Evolutionary conservation across 805 yeast species (phyloP).

Genomic region (Limtongia smithiae): DNA sequence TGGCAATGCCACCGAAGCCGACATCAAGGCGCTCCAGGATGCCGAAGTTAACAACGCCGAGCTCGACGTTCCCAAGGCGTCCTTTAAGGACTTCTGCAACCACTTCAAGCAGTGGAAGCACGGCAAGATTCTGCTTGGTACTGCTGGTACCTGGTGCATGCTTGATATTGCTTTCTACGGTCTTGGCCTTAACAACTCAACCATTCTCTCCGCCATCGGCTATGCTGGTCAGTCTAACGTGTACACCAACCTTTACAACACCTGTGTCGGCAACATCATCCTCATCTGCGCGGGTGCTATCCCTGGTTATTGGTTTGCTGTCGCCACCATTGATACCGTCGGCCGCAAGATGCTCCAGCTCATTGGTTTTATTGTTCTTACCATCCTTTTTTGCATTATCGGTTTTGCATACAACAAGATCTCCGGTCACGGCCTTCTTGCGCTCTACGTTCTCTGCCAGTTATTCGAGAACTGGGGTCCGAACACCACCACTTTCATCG

Average conservation of each 20-base stretch:
- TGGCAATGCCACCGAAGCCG: slow-evolving; percentile 49
- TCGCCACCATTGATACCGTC: slow-evolving; percentile 70
- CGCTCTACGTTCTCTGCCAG: slow-evolving; percentile 73
- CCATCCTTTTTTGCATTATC: slow-evolving; percentile 68
- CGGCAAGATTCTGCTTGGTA: slow-evolving; percentile 77
- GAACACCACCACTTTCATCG: slow-evolving; percentile 83
- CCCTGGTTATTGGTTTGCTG: slow-evolving; percentile 89
- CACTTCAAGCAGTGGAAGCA: slow-evolving; percentile 88
- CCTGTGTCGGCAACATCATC: slow-evolving; percentile 89
- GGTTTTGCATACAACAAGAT: slow-evolving; percentile 81
- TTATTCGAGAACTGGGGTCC: slow-evolving; percentile 93
- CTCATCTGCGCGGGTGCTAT: slow-evolving; percentile 91
- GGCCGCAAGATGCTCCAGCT: slow-evolving; percentile 86
- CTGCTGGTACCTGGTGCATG: slow-evolving; percentile 89
- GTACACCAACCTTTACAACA: slow-evolving; percentile 65
- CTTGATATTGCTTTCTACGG: slow-evolving; percentile 91
- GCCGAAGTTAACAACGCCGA: slow-evolving; percentile 33
- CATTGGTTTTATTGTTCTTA: slow-evolving; percentile 67
- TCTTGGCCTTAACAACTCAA: slow-evolving; percentile 75
- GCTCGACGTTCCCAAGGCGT: slow-evolving; percentile 71
- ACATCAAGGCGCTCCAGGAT: slow-evolving; percentile 27
- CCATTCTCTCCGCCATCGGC: slow-evolving; percentile 78
- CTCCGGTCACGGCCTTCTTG: slow-evolving; percentile 63
- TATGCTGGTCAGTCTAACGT: slow-evolving; percentile 69
- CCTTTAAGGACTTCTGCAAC: slow-evolving; percentile 61